Evolutionary conservation across 2,329 filamentous ascomycete genomes (phyloP), one percentile per base, ranked within the genome.

Genomic region (Exophiala viscosa): DNA sequence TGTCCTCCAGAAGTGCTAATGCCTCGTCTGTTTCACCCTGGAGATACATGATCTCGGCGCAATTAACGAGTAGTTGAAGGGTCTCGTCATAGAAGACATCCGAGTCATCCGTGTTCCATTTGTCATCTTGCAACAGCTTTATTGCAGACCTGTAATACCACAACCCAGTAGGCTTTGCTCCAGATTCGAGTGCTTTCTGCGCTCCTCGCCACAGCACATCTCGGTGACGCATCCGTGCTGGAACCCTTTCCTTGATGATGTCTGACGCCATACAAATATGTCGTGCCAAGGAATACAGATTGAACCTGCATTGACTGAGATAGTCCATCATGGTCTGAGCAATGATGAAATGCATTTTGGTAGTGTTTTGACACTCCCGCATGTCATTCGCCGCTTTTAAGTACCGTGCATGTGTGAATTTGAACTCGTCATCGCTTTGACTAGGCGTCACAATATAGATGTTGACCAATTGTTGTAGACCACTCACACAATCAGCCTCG

Each of bases 281-380:
- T 4, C 85, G 81, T 17, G 90, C 88, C 54, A 86, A 85, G 54
- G 82, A 85, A 64, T 95, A 90, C 10, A 84, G 78, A 20, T 80
- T 78, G 45, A 78, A 78, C 1, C 81, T 75, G 54, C 90, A 84
- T 18, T 79, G 70, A 6, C 74, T 72, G 17, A 73, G 82, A 62
- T 90, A 85, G 61, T 87, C 87, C 67, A 91, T 82, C 60, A 96
- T 81, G 0, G 86, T 86, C 65, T 89, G 85, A 0, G 88, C 87
- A 62, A 96, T 89, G 41, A 90, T 83, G 62, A 91, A 96, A 69
- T 96, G 90, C 91, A 96, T 96, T 62, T 87, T 87, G 15, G 80
- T 75, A 17, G 80, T 73, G 50, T 87, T 83, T 45, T 72, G 74
- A 64, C 82, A 84, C 65, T 91, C 84, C 57, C 81, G 82, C 46